Evolutionary conservation across 2,329 filamentous ascomycete genomes (phyloP).

Genomic region (Coleophoma crateriformis): DNA sequence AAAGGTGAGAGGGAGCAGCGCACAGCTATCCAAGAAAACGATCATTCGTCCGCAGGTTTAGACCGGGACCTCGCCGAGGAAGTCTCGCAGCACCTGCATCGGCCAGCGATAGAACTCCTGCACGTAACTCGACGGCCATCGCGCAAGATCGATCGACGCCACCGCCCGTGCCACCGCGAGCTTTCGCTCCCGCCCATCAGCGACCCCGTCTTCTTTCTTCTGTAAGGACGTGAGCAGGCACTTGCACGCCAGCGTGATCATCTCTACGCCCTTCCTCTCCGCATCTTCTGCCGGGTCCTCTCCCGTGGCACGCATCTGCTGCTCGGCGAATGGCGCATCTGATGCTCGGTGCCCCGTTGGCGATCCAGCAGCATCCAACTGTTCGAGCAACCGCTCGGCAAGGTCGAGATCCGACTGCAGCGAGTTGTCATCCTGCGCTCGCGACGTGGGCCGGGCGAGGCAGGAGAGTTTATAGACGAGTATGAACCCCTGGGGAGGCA

Average conservation of each 20-base stretch:
- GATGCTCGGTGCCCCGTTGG: background rate
- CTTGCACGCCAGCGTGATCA: background rate
- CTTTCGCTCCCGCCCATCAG: background rate
- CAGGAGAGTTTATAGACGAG: background rate
- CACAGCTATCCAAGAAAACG: too few relatives aligned
- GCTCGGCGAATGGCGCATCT: background rate
- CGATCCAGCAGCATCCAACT: background rate
- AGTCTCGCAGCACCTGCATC: background rate
- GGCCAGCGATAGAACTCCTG: background rate
- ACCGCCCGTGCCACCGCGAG: background rate
- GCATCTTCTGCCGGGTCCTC: background rate
- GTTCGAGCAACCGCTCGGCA: background rate
- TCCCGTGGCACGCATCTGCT: background rate
- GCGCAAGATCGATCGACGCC: background rate
- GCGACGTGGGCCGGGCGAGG: background rate
- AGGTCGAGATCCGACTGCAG: background rate
- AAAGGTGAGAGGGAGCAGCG: too few relatives aligned
- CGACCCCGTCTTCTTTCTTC: background rate
- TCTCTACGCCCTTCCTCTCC: background rate
- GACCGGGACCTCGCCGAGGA: background rate
- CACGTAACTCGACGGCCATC: background rate
- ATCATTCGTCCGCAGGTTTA: too few relatives aligned
- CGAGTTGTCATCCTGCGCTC: background rate
- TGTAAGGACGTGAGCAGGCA: background rate
- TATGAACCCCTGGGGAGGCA: background rate